These are phyloP conservation scores for Davidsoniella eucalypti DNA, from an alignment of 2,329 filamentous ascomycete genomes.

Conservation along the genomic window DNA sequence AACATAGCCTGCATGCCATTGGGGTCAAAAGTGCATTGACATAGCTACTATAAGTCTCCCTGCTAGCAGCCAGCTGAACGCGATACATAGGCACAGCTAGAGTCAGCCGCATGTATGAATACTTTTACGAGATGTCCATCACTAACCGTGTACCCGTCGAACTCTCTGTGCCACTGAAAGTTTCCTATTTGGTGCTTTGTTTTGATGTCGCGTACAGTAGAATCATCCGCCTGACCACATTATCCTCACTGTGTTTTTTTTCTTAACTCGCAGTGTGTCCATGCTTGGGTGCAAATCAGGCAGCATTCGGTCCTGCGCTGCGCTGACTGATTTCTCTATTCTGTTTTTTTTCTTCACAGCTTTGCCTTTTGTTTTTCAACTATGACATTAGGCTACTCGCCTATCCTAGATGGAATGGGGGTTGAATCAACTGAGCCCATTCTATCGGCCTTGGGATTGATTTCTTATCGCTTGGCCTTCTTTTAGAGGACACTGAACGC, in stretches of 20 bases:
- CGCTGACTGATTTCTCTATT: not conserved
- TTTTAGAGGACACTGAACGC: not conserved
- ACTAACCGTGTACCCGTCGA: slow-evolving; percentile 1
- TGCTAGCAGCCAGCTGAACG: not conserved
- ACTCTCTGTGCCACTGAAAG: slow-evolving; percentile 5
- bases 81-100: not conserved
- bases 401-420: too few relatives aligned
- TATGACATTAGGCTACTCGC: too few relatives aligned
- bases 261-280: not conserved
- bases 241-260: slow-evolving; percentile 10
- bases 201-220: slow-evolving; percentile 11
- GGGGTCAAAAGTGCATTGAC: slow-evolving; percentile 6
- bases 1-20: not conserved
- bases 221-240: not conserved
- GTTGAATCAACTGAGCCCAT: too few relatives aligned
- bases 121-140: slow-evolving; percentile 3
- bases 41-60: too few relatives aligned
- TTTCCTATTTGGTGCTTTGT: slow-evolving; percentile 1
- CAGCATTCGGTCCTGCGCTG: not conserved
- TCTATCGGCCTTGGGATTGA: too few relatives aligned
- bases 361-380: not conserved
- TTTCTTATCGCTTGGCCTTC: not conserved
- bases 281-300: not conserved
- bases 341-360: not conserved
- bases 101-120: not conserved